Evolutionary conservation across 176 grass and related monocot species (phyloP).

Genomic region (Oryza longistaminata): DNA sequence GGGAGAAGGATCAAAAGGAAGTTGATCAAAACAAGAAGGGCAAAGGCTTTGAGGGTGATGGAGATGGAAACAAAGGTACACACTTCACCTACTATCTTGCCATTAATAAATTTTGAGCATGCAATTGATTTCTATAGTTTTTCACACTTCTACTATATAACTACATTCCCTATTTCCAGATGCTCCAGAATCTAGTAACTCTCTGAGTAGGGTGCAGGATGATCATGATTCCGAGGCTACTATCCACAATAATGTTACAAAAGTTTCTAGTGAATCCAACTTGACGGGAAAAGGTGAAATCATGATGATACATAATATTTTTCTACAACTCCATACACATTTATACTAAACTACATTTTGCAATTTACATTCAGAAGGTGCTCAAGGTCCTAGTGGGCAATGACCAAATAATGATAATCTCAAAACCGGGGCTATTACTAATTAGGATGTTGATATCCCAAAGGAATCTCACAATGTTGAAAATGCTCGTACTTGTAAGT

Average conservation of each 20-base stretch:
- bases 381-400: background rate
- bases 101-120: background rate
- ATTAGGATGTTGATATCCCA: background rate
- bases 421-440: background rate
- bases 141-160: background rate
- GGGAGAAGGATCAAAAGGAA: slow-evolving; percentile 21
- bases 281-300: background rate
- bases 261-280: background rate
- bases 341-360: background rate
- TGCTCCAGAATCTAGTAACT: too few species aligned
- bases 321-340: background rate
- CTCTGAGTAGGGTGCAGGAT: background rate
- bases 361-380: background rate
- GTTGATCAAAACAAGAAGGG: too few species aligned
- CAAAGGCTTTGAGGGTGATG: background rate
- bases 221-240: background rate
- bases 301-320: background rate
- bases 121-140: background rate
- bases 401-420: too few species aligned
- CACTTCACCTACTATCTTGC: background rate
- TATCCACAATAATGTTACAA: background rate
- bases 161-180: background rate
- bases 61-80: background rate
- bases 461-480: background rate
- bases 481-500: background rate